These are phyloP conservation scores for Poa pratensis DNA, from an alignment of 176 grass and related monocot species.

Conservation along the genomic window DNA sequence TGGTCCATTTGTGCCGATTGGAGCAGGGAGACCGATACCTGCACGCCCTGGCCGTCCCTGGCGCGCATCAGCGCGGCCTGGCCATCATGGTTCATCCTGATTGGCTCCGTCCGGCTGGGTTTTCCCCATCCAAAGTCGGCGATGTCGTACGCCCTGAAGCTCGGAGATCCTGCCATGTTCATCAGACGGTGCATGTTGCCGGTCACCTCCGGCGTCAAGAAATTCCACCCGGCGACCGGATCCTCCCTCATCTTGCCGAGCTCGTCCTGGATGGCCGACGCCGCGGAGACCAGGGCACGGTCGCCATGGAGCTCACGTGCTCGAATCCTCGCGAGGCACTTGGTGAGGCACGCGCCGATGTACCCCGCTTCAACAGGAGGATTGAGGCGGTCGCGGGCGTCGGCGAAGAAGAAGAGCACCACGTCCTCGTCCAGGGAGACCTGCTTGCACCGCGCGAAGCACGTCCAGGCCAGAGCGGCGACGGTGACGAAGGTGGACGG, in stretches of 20 bases:
- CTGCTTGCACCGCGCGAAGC: constrained; percentile 13
- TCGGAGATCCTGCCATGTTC: constrained; percentile 35
- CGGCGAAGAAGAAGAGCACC: constrained; percentile 42
- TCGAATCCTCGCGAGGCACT: background rate
- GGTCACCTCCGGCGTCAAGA: rapidly evolving
- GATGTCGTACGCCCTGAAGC: constrained; percentile 46
- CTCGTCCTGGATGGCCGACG: constrained; percentile 32
- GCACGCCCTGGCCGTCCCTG: constrained; percentile 28
- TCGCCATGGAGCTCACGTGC: constrained; percentile 32
- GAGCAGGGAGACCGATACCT: constrained; percentile 30
- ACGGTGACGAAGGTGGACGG: constrained; percentile 52
- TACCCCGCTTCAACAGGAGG: constrained; percentile 40
- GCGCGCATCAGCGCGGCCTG: constrained; percentile 34
- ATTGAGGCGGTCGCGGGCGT: constrained; percentile 42
- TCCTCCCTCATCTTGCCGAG: constrained; percentile 21
- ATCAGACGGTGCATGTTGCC: background rate
- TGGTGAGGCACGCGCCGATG: constrained; percentile 44
- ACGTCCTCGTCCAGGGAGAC: constrained; percentile 22
- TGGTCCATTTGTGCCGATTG: constrained; percentile 19
- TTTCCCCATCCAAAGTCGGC: constrained; percentile 62
- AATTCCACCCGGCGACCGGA: constrained; percentile 38
- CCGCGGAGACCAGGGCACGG: background rate
- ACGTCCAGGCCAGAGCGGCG: constrained; percentile 40
- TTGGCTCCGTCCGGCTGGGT: constrained; percentile 47
- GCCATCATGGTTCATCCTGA: constrained; percentile 53